Evolutionary conservation across 2,329 filamentous ascomycete species (phyloP), one percentile per base, ranked within the genome.

Genomic region (Dichotomopilus funicola): DNA sequence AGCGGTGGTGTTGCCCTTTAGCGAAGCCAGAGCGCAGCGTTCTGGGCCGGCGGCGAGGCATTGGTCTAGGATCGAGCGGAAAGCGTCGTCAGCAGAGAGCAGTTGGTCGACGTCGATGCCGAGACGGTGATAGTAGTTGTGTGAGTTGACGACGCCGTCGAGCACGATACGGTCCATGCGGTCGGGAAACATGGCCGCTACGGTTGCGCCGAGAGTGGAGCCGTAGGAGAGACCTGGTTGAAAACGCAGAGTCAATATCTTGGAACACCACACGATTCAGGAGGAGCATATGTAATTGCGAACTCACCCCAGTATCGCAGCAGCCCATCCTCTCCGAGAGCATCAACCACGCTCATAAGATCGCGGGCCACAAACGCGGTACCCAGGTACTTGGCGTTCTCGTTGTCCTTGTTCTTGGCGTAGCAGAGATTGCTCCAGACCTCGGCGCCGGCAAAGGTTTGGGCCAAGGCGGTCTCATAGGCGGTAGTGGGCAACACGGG

Each of bases 261-360:
- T 12, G 37, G 37, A 9, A 40, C 12, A 40, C 2, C 31, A 19
- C 13, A 5, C 5, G 36, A 19, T 31, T 2, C 19, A 31, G 2
- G 13, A 12, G 4, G 19, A 2, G 6, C 19, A 40, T 4, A 19
- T 11, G 3, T 1, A 38, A 27, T 10, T 37, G 19, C 19, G 5
- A 8, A 49, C 47, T 49, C 47, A 66, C 72, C 73, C 70, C 68
- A 73, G 56, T 69, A 77, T 31, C 69, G 56, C 11, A 76, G 59
- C 41, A 52, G 41, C 0, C 71, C 71, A 55, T 75, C 73, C 49
- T 74, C 73, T 0, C 59, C 65, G 2, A 76, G 59, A 0, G 73
- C 71, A 50, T 78, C 75, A 0, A 73, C 72, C 49, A 78, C 71
- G 4, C 62, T 55, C 55, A 76, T 71, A 59, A 77, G 65, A 54